These are phyloP conservation scores for Fraxinus dipetala DNA, from an alignment of 305 asterid species.

Conservation along the genomic window DNA sequence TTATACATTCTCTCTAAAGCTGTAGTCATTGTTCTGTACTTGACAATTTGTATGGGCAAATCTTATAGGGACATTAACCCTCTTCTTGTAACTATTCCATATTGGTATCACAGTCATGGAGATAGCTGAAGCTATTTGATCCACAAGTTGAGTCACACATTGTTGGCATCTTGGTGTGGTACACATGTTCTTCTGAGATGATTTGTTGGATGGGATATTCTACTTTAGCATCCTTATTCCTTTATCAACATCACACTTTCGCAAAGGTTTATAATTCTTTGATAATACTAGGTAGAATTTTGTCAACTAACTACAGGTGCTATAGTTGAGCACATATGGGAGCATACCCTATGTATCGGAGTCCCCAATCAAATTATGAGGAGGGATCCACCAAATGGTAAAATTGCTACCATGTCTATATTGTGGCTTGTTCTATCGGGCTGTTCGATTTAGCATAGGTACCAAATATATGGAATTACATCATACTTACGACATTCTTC, in stretches of 20 bases:
- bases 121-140: not conserved
- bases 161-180: not conserved
- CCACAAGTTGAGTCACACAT: not conserved
- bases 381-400: too few species aligned
- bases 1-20: not conserved
- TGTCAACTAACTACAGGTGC: not conserved
- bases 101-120: not conserved
- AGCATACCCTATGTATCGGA: too few species aligned
- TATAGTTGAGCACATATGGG: too few species aligned
- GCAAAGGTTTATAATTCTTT: too few species aligned
- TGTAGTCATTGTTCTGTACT: not conserved
- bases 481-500: too few species aligned
- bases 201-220: not conserved
- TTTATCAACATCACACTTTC: too few species aligned
- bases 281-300: not conserved
- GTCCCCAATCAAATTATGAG: too few species aligned
- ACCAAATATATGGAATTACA: too few species aligned
- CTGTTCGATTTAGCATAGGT: too few species aligned
- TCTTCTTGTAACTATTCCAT: not conserved
- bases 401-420: too few species aligned
- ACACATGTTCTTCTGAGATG: not conserved
- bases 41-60: not conserved
- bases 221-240: not conserved
- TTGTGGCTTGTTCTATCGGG: too few species aligned
- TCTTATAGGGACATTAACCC: not conserved